These are phyloP conservation scores for Staphylotrichum tortipilum DNA, from an alignment of 495 filamentous ascomycete species.

Conservation along the genomic window DNA sequence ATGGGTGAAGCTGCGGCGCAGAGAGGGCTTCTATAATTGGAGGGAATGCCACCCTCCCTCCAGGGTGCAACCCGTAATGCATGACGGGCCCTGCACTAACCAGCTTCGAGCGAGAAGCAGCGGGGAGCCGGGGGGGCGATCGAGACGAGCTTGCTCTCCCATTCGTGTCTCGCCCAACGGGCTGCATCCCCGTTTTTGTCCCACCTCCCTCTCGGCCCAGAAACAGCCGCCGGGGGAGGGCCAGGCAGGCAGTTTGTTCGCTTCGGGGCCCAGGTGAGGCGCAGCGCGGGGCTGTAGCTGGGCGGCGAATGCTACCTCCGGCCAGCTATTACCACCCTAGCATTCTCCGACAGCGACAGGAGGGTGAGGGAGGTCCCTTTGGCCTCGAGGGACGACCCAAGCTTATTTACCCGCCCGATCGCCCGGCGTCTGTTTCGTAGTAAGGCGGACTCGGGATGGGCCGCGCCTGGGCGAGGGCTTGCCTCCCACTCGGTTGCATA, in stretches of 20 bases:
- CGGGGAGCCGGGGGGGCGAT: neutral
- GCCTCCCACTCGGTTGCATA: neutral
- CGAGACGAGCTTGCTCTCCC: too few relatives aligned
- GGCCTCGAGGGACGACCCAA: neutral
- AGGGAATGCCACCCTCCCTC: neutral
- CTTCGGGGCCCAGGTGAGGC: neutral
- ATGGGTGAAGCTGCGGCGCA: neutral
- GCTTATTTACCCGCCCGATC: neutral
- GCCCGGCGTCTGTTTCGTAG: neutral
- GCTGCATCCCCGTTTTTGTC: neutral
- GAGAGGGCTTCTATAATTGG: slow-evolving; percentile 1
- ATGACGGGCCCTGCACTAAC: too few relatives aligned
- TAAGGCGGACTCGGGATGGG: neutral
- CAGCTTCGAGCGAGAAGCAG: too few relatives aligned
- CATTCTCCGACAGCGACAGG: neutral
- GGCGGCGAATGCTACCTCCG: neutral
- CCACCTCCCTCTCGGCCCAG: neutral
- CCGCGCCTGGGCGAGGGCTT: neutral
- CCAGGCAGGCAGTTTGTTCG: too few relatives aligned
- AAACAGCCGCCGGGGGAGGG: too few relatives aligned
- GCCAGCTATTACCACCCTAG: too few relatives aligned
- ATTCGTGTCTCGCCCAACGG: too few relatives aligned
- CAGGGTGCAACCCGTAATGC: neutral
- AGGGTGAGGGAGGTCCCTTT: too few relatives aligned
- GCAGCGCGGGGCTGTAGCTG: slow-evolving; percentile 3